Conservation (phyloP, 1,139 yeast genomes). For the Debaryomyces singareniensis region DNA sequence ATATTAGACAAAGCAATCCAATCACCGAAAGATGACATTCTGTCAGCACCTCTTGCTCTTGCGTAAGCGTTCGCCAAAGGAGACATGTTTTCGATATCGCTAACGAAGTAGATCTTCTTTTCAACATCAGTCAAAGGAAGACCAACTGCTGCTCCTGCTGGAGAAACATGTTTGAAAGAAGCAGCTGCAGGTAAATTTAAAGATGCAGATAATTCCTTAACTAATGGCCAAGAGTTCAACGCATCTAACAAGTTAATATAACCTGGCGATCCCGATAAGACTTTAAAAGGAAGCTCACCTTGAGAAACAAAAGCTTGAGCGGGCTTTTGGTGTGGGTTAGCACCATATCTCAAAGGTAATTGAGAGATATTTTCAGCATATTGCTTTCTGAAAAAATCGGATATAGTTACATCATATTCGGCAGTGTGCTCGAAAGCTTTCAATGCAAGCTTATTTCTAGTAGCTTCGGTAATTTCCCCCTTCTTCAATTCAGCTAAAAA, state of each 20-base stretch:
- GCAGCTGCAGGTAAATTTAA: conserved; percentile 98
- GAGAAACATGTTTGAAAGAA: conserved; percentile 96
- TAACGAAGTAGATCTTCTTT: conserved; percentile 91
- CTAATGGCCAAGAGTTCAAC: conserved; percentile 97
- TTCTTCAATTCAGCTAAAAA: conserved; percentile 72
- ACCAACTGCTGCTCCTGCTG: conserved; percentile 98
- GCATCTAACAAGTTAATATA: conserved; percentile 95
- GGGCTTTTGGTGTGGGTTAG: conserved; percentile 98
- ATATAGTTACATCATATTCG: conserved; percentile 89
- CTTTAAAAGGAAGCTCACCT: conserved; percentile 92
- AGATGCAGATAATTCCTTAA: conserved; percentile 91
- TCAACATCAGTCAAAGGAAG: conserved; percentile 84
- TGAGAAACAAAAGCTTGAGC: conserved; percentile 90
- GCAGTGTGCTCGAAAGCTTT: conserved; percentile 99
- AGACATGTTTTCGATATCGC: conserved; percentile 88
- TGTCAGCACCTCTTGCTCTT: conserved; percentile 98
- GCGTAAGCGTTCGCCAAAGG: conserved; percentile 98
- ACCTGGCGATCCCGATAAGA: conserved; percentile 91
- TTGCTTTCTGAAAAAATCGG: conserved; percentile 96
- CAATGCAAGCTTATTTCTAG: conserved; percentile 81
- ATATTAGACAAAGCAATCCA: conserved; percentile 94
- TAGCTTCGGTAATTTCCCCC: conserved; percentile 66
- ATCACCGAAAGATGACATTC: conserved; percentile 99
- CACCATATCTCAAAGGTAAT: conserved; percentile 94
- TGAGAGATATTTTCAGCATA: conserved; percentile 87